A percentile compares a stretch with the other conserved stretches of the same genome.
Conservation (phyloP, 345 rosid genomes). For the Ceriops zippeliana region DNA sequence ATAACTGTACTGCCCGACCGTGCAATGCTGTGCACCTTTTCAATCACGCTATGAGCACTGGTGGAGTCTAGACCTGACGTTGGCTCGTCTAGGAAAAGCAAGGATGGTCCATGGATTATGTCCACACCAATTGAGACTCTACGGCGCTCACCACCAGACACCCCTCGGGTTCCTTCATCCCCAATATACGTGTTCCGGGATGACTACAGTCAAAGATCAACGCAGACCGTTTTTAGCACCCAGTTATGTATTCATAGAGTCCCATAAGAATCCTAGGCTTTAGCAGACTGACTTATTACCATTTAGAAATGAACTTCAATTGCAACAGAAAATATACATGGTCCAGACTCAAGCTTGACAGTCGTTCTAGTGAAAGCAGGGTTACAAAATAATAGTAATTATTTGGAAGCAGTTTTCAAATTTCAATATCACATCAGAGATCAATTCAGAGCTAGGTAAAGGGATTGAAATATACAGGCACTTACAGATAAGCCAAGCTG, state of each 20-base stretch:
- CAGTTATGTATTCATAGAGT: too few relatives aligned
- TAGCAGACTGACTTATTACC: too few relatives aligned
- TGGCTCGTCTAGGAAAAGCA: slow-evolving; percentile 71
- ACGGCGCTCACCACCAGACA: slow-evolving; percentile 62
- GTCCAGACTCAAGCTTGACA: too few relatives aligned
- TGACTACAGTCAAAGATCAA: slow-evolving; percentile 6
- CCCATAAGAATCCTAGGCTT: too few relatives aligned
- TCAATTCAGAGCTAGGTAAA: background rate
- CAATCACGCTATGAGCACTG: slow-evolving; percentile 58
- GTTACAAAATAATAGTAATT: too few relatives aligned
- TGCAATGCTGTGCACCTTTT: slow-evolving; percentile 61
- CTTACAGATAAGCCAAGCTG: background rate
- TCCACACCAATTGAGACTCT: slow-evolving; percentile 64
- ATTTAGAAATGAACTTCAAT: too few relatives aligned
- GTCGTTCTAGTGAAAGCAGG: too few relatives aligned
- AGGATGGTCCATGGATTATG: slow-evolving; percentile 58
- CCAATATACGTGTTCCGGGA: slow-evolving; percentile 29
- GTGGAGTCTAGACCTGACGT: slow-evolving; percentile 68
- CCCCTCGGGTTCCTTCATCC: slow-evolving; percentile 35
- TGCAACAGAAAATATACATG: too few relatives aligned
- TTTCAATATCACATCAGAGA: too few relatives aligned
- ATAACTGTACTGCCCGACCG: slow-evolving; percentile 62
- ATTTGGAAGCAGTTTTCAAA: too few relatives aligned
- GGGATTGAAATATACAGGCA: background rate
- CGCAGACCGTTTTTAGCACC: too few relatives aligned